Conservation (phyloP, 164 flowering plant genomes). For the Chimonanthus praecox region DNA sequence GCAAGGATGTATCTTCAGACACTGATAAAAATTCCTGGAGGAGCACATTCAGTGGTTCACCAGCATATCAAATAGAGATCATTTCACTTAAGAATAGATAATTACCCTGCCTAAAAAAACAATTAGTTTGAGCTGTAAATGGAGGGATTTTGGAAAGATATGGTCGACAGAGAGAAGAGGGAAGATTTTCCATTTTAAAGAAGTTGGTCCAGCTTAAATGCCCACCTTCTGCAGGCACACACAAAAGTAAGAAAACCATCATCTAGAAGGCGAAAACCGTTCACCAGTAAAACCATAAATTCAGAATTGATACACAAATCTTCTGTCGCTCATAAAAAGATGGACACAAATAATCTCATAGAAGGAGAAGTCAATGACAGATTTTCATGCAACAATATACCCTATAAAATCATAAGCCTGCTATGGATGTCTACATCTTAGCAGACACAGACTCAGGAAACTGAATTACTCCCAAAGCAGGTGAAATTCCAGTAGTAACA, state of each 20-base stretch:
- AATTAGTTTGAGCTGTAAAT: slow-evolving; percentile 2
- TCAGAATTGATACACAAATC: no score
- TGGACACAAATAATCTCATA: neutral
- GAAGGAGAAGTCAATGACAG: neutral
- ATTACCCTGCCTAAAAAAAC: neutral
- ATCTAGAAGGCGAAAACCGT: neutral
- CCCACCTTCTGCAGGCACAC: neutral
- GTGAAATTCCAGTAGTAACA: neutral
- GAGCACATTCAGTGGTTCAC: neutral
- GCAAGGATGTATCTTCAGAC: neutral
- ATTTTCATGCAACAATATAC: no score
- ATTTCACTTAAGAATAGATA: neutral
- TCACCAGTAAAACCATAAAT: neutral
- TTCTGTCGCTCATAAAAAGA: no score
- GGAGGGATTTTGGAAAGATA: no score
- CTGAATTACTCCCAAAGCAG: neutral
- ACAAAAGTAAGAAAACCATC: neutral
- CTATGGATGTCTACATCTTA: neutral
- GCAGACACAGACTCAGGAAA: neutral
- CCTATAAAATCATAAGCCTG: neutral
- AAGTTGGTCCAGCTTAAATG: no score
- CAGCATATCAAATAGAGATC: neutral
- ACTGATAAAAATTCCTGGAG: no score
- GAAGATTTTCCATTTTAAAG: no score
- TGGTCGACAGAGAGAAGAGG: no score